Evolutionary conservation across 2,329 filamentous ascomycete genomes (phyloP), one percentile per base, ranked within the genome.

Genomic region (Orbilia ellipsospora): DNA sequence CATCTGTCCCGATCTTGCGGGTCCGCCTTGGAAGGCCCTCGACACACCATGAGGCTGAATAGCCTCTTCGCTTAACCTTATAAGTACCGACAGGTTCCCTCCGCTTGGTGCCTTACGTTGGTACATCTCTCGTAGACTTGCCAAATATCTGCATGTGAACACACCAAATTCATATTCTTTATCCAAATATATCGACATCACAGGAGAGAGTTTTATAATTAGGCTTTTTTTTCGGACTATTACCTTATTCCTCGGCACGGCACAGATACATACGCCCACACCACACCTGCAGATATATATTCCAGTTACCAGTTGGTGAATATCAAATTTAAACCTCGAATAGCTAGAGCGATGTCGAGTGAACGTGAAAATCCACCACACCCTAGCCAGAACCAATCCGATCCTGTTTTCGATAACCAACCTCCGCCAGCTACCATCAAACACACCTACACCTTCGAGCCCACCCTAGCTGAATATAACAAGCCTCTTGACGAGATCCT

Each of bases 401-500:
- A 36, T 16, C 15, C 56, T 4, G 18, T 48, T 60, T 60, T 31
- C 2, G 40, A 45, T 16, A 15, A 18, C 18, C 67, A 72, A 20
- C 67, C 67, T 26, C 67, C 67, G 4, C 67, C 67, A 13, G 67
- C 60, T 31, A 56, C 62, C 1, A 51, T 72, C n/a, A 45, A 42
- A 13, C 67, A 72, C 60, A 50, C 40, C 13, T 72, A 72, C 45
- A 52, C 67, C 1, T 72, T 72, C 16, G 23, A 44, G 13, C 52
- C 59, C 26, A 42, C 61, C 4, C 23, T 65, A 4, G 51, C 55
- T 16, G 28, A 72, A 60, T 72, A 72, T 48, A 26, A 72, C 54
- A 28, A 54, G 45, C 52, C 67, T 4, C 62, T 72, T n/a, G 28
- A 57, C 7, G 18, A 72, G 55, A 65, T 72, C 28, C 45, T 72